Evolutionary conservation across 352 stramenopile species (phyloP), one percentile per base, ranked within the genome.

Genomic region (Pythium aristosporum): DNA sequence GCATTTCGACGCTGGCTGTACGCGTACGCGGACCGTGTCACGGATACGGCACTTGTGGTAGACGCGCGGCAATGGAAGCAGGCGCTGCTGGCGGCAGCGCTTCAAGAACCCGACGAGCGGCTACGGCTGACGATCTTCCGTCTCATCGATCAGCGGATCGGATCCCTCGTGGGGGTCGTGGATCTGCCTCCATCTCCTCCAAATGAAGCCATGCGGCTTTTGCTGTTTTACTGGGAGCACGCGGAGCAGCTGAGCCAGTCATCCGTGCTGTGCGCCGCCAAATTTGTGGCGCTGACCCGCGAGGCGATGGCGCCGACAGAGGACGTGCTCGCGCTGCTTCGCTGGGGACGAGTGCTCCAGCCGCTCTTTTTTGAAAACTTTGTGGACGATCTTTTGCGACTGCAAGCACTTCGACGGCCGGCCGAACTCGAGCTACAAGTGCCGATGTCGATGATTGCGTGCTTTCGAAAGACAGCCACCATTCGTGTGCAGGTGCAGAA

Each of bases 201-300:
- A 11, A 51, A 32, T 23, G 28, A 65, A 5, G 49, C 75, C 0
- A 57, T 78, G 41, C 66, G 61, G n/a, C 51, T 88, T 25, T 49
- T 82, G 52, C 68, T 76, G 25, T 82, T 86, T 41, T 85, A 55
- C 37, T 86, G 75, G 63, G 25, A 69, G 1, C 52, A 83, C 47
- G 65, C 67, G 1, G 43, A 73, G 12, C 60, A 73, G 16, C 65
- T 88, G 37, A 61, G 67, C 20, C 68, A 48, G 46, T 78, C 63
- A 28, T 67, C 67, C 30, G 21, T 76, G 11, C 58, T 88, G 8
- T 85, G 79, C 48, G 77, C 77, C 34, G 66, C 69, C 16, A 88
- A 85, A 34, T 43, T 85, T 21, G 63, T 74, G 6, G 65, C 65
- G 5, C n/a, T 84, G 5, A 55, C 63, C 5, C 50, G 62, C 57